Percentiles rank a stretch among this genome's conserved stretches.
These are phyloP conservation scores for Rhododendron vialii DNA, from an alignment of 148 eudicot genomes.

Conservation along the genomic window DNA sequence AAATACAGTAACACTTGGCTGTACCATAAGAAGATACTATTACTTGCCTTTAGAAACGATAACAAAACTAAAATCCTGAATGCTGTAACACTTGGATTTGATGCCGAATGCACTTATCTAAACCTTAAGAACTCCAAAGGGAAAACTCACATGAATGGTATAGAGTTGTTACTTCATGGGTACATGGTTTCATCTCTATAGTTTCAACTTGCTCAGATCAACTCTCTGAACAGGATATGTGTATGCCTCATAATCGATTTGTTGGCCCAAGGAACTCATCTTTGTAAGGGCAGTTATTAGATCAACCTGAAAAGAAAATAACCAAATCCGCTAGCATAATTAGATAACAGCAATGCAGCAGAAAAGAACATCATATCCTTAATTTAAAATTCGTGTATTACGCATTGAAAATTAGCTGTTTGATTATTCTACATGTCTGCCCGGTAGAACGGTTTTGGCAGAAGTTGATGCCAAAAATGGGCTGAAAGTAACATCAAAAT, in stretches of 20 bases:
- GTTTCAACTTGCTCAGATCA: slow-evolving; percentile 72
- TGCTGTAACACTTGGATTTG: neutral
- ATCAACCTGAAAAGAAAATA: slow-evolving; percentile 59
- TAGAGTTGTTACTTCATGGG: neutral
- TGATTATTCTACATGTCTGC: neutral
- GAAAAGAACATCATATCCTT: neutral
- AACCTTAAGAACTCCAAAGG: neutral
- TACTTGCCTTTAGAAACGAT: neutral
- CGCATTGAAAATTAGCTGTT: neutral
- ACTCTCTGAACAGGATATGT: slow-evolving; percentile 68
- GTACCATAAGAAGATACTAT: neutral
- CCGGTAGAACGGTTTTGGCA: neutral
- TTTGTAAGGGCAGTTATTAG: slow-evolving; percentile 86
- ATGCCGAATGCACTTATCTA: neutral
- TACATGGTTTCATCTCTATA: slow-evolving; percentile 23
- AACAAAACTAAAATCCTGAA: neutral
- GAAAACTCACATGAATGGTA: neutral
- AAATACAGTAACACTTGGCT: neutral
- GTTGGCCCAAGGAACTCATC: slow-evolving; percentile 81
- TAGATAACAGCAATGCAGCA: neutral
- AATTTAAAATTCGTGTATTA: neutral
- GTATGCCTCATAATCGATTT: slow-evolving; percentile 86
- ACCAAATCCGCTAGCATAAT: neutral
- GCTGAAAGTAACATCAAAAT: neutral
- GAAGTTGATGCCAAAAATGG: neutral